A percentile compares a stretch with the other conserved stretches of the same genome.
Evolutionary conservation across 139 green algal species (phyloP).

Genomic region (Auxenochlorella pyrenoidosa): DNA sequence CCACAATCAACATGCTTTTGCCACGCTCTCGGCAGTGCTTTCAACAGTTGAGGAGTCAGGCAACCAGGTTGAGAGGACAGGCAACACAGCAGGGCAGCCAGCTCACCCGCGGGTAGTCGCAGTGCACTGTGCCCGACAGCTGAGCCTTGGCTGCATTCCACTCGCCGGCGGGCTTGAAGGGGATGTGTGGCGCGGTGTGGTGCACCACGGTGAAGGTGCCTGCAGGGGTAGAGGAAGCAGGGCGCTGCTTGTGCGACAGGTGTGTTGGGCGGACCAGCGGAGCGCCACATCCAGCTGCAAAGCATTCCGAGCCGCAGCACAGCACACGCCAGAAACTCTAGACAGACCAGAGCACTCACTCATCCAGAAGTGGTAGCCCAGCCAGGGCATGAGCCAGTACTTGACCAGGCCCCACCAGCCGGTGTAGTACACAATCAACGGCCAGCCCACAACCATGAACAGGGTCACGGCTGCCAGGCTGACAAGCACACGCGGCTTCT

Average conservation of each 20-base stretch:
- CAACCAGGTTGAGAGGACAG: too few relatives aligned
- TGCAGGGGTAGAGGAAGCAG: background rate
- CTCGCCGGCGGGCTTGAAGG: constrained; percentile 90
- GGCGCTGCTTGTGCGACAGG: background rate
- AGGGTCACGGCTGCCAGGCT: constrained; percentile 73
- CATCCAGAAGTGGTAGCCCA: constrained; percentile 99
- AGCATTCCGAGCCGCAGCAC: background rate
- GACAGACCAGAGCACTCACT: constrained; percentile 37
- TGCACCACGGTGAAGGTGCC: constrained; percentile 97
- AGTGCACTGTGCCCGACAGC: constrained; percentile 95
- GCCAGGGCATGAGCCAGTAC: constrained; percentile 98
- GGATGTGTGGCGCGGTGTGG: constrained; percentile 98
- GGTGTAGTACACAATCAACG: constrained; percentile 76
- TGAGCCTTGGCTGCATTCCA: constrained; percentile 96
- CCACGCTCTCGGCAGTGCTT: too few relatives aligned
- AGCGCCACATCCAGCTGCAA: background rate
- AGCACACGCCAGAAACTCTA: too few relatives aligned
- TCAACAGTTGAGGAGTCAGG: too few relatives aligned
- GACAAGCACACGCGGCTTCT: constrained; percentile 82
- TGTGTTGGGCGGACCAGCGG: background rate
- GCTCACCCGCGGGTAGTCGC: constrained; percentile 87
- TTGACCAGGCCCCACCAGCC: constrained; percentile 86
- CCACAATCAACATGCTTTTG: too few relatives aligned
- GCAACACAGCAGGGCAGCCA: too few relatives aligned
- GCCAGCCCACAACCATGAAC: constrained; percentile 76